Percentiles rank a stretch among this genome's conserved stretches.
Evolutionary conservation across 768 basidiomycete genomes (phyloP).

Genomic region (Leccinum arenicola): DNA sequence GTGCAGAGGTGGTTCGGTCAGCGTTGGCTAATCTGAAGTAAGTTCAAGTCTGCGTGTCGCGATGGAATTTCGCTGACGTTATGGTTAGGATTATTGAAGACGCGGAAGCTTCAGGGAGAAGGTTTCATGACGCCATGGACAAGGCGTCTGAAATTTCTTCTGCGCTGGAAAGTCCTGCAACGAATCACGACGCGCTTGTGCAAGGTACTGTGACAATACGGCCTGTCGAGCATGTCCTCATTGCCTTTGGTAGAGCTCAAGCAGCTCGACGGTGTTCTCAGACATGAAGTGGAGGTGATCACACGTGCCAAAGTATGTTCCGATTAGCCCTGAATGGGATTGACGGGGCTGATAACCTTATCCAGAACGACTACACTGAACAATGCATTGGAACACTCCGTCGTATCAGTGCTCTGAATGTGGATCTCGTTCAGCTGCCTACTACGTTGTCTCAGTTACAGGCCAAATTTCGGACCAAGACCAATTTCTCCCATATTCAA

Average conservation of each 20-base stretch:
- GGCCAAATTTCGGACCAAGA: constrained; percentile 67
- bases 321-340: background rate
- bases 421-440: constrained; percentile 75
- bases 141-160: constrained; percentile 50
- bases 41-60: constrained; percentile 9
- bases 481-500: constrained; percentile 87
- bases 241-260: constrained; percentile 50
- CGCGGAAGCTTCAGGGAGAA: constrained; percentile 50
- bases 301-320: constrained; percentile 50
- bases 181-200: constrained; percentile 48
- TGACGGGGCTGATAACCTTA: background rate
- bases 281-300: constrained; percentile 58
- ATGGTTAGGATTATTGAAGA: constrained; percentile 53
- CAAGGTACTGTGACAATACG: constrained; percentile 41
- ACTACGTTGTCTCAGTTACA: constrained; percentile 63
- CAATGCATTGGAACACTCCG: constrained; percentile 66
- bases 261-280: constrained; percentile 57
- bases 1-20: constrained; percentile 56
- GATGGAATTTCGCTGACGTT: constrained; percentile 1
- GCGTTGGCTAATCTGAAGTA: constrained; percentile 48
- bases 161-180: constrained; percentile 52
- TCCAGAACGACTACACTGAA: constrained; percentile 69
- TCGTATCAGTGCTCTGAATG: constrained; percentile 77
- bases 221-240: background rate
- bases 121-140: constrained; percentile 59